Percentiles rank a stretch among this genome's conserved stretches.
These are phyloP conservation scores for Phytophthora litchii DNA, from an alignment of 352 stramenopile genomes.

Conservation along the genomic window DNA sequence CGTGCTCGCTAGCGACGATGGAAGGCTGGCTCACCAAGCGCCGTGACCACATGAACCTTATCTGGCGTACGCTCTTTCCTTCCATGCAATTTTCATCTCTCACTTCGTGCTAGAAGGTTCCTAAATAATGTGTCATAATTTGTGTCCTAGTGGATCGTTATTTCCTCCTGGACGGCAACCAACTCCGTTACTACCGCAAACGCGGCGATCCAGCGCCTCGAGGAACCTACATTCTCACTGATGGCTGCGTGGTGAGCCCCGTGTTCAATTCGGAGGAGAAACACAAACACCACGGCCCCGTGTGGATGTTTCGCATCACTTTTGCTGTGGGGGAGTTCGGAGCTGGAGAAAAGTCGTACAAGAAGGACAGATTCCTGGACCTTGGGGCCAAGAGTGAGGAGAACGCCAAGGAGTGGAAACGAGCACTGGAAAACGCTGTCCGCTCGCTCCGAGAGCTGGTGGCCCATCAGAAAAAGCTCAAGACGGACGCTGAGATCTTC, in stretches of 20 bases:
- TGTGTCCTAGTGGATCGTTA: conserved; percentile 77
- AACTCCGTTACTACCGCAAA: conserved; percentile 89
- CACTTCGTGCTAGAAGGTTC: conserved; percentile 2
- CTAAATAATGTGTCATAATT: conserved; percentile 22
- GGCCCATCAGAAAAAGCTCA: conserved; percentile 75
- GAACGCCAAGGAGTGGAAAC: conserved; percentile 81
- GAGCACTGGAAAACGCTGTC: conserved; percentile 79
- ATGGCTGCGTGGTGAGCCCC: conserved; percentile 74
- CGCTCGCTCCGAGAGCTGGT: conserved; percentile 76
- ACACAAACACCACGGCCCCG: conserved; percentile 85
- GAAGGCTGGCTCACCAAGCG: conserved; percentile 90
- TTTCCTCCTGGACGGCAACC: conserved; percentile 86
- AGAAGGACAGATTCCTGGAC: conserved; percentile 89
- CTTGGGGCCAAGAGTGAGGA: conserved; percentile 87
- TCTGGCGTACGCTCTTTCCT: conserved; percentile 70
- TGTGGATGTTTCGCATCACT: conserved; percentile 92
- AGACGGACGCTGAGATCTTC: conserved; percentile 77
- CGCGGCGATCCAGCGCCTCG: conserved; percentile 80
- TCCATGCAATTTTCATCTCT: neutral
- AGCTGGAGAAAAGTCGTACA: conserved; percentile 82
- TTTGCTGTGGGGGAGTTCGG: conserved; percentile 72
- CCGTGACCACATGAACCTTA: conserved; percentile 91
- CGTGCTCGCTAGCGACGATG: conserved; percentile 44
- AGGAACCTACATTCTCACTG: conserved; percentile 86
- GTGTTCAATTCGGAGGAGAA: conserved; percentile 91